Percentiles rank a stretch among this genome's conserved stretches.
phyloP scores from a whole-genome alignment of 257 asterid species.

The Agastache rugosa region DNA sequence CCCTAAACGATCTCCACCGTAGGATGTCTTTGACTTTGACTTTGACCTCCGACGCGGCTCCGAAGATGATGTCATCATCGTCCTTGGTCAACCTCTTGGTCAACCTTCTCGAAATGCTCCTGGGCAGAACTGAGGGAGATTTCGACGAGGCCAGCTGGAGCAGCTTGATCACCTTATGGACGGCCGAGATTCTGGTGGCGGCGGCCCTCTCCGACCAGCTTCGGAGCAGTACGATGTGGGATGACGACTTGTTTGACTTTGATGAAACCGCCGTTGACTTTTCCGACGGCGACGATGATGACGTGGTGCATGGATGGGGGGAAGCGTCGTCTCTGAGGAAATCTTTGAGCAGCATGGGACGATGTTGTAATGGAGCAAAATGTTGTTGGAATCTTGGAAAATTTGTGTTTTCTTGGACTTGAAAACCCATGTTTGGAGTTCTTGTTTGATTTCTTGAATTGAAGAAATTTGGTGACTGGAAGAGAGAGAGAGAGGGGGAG shows the following conservation, averaged over 20 bases:
- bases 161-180: conserved; percentile 57
- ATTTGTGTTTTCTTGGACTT: neutral
- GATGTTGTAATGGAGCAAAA: conserved; percentile 36
- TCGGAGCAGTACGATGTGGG: conserved; percentile 46
- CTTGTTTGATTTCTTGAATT: neutral
- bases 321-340: conserved; percentile 57
- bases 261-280: conserved; percentile 29
- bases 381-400: conserved; percentile 24
- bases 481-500: neutral
- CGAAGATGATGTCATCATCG: neutral
- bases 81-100: conserved; percentile 33
- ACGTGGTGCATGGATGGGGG: conserved; percentile 32
- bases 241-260: conserved; percentile 33
- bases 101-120: conserved; percentile 52
- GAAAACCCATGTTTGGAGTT: conserved; percentile 42
- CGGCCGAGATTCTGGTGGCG: conserved; percentile 59
- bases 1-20: conserved; percentile 80
- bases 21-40: conserved; percentile 80
- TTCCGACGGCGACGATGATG: conserved; percentile 21
- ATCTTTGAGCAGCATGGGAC: conserved; percentile 77
- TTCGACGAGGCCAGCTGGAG: conserved; percentile 55
- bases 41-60: conserved; percentile 17
- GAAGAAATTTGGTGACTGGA: neutral
- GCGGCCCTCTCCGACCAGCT: conserved; percentile 65
- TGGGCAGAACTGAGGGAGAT: conserved; percentile 42